Conservation (phyloP, 371 early-diverging fungal species). For the Apophysomyces elegans region DNA sequence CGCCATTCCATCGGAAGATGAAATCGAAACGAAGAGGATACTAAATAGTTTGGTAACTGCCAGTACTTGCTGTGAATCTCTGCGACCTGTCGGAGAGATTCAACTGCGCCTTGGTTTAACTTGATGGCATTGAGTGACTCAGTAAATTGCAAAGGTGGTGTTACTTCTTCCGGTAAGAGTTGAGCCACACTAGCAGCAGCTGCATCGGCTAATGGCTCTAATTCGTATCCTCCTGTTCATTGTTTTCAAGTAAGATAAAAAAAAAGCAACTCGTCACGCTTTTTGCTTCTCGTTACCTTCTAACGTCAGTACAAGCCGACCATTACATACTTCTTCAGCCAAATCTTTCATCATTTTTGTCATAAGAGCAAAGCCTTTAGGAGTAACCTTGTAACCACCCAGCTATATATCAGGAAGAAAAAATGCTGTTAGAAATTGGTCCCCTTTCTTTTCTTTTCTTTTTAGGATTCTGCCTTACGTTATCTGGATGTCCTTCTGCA, state of each 20-base stretch:
- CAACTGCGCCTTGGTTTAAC: conserved; percentile 57
- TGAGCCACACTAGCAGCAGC: conserved; percentile 55
- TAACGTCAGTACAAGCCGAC: conserved; percentile 55
- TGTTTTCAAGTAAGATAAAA: too few relatives aligned
- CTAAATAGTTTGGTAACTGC: conserved; percentile 49
- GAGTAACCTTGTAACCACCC: conserved; percentile 64
- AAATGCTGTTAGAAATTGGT: too few relatives aligned
- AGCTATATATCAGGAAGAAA: conserved; percentile 32
- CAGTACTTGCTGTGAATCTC: conserved; percentile 54
- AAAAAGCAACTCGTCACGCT: background rate
- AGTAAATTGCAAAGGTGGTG: too few relatives aligned
- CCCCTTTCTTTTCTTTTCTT: background rate
- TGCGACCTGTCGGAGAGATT: conserved; percentile 45
- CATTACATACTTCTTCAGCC: conserved; percentile 56
- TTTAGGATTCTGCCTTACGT: conserved; percentile 40
- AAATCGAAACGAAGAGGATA: conserved; percentile 50
- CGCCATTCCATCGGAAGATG: conserved; percentile 60
- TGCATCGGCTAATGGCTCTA: conserved; percentile 49
- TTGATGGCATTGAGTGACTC: conserved; percentile 52
- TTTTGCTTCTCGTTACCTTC: conserved; percentile 36
- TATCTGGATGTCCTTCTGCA: conserved; percentile 67
- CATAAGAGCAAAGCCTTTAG: conserved; percentile 58
- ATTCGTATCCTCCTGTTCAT: conserved; percentile 47
- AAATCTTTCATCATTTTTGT: conserved; percentile 59
- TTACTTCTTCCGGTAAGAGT: conserved; percentile 34